A percentile compares a stretch with the other conserved stretches of the same genome.
These are phyloP conservation scores for Aegilops sharonensis DNA, from an alignment of 176 grass and related monocot genomes.

Conservation along the genomic window DNA sequence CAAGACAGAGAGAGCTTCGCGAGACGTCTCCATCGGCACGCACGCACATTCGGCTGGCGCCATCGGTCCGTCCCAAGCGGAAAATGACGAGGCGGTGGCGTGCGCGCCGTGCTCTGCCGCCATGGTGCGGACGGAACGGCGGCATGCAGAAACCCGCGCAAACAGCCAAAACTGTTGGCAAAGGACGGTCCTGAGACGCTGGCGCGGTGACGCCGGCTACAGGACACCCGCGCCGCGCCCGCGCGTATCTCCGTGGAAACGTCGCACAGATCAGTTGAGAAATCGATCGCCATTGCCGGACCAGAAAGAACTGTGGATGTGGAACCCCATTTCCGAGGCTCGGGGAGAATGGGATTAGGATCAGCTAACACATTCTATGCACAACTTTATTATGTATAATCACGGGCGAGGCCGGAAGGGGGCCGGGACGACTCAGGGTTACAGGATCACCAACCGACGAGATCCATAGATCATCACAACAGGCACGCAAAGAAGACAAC, in stretches of 20 bases:
- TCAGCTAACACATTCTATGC: not conserved
- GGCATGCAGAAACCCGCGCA: not conserved
- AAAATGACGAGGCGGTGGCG: not conserved
- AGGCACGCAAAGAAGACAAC: not conserved
- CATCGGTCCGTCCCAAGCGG: not conserved
- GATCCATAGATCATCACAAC: not conserved
- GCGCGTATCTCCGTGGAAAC: not conserved
- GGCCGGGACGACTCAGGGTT: not conserved
- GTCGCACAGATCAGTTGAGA: not conserved
- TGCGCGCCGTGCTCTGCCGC: not conserved
- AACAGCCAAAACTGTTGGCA: not conserved
- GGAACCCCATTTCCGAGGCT: too few relatives aligned
- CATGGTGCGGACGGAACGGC: not conserved
- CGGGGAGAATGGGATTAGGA: not conserved
- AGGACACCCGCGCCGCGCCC: not conserved
- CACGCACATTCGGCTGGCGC: not conserved
- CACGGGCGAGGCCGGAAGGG: not conserved
- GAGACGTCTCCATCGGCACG: not conserved
- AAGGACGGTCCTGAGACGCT: not conserved
- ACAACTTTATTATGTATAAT: conserved; percentile 4
- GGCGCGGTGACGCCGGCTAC: not conserved
- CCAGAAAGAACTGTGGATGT: not conserved
- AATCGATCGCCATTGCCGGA: too few relatives aligned
- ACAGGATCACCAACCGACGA: not conserved
- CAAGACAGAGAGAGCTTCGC: not conserved